Evolutionary conservation across 495 filamentous ascomycete species (phyloP), one percentile per base, ranked within the genome.

Genomic region (Peziza echinospora): DNA sequence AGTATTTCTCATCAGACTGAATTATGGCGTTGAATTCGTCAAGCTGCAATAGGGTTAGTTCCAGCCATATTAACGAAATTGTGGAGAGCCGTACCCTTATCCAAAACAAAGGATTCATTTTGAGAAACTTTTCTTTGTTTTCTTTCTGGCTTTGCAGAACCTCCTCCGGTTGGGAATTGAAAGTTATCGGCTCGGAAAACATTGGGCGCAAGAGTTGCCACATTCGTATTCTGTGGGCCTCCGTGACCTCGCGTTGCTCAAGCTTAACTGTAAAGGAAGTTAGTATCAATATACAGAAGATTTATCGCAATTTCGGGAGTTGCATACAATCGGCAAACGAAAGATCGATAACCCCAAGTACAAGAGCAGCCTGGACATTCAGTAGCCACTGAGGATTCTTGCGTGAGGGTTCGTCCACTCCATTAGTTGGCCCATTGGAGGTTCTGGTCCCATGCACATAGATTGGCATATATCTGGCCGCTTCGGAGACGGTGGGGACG

Each of bases 71-170:
- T n/a, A n/a, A n/a, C n/a, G n/a, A n/a, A n/a, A n/a, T n/a, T n/a
- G n/a, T n/a, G n/a, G n/a, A n/a, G n/a, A 40, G n/a, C 11, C 34
- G 45, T 47, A 54, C 57, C 57, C 51, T 59, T 22, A 60, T 53
- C 56, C 56, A 60, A 51, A 60, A 59, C n/a, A 56, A 49, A 47
- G 47, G 53, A 13, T 54, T 46, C 45, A 60, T 56, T 7, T 47
- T 43, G 10, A 56, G 21, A 41, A 60, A 60, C 43, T 59, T 60
- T 16, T 49, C 45, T 37, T 51, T 51, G 21, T 47, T 51, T 41
- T 47, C 53, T 5, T 50, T 41, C 10, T 60, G 46, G 16, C 47
- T 44, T 21, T 59, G 51, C 5, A 43, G 11, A 42, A 45, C 26
- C 50, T 57, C 5, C 34, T 22, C 21, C 44, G 55, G 21, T 21